phyloP scores from a whole-genome alignment of 352 stramenopile species.

The Phytophthora sansomeana region DNA sequence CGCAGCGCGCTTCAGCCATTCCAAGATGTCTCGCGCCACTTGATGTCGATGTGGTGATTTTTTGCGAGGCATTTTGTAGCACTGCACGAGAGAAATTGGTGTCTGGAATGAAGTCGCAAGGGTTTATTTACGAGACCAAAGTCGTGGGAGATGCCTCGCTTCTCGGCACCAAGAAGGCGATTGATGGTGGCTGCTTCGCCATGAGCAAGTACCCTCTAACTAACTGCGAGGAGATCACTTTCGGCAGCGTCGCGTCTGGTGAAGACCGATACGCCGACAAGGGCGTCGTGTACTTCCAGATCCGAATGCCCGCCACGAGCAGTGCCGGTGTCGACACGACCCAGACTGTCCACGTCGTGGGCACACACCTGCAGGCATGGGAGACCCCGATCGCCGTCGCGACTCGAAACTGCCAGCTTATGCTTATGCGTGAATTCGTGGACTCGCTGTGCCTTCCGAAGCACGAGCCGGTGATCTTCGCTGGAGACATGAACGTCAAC shows the following conservation, averaged over 20 bases:
- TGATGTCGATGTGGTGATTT: conserved; percentile 70
- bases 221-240: conserved; percentile 66
- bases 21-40: conserved; percentile 48
- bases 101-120: conserved; percentile 68
- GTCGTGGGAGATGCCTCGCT: conserved; percentile 58
- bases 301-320: conserved; percentile 29
- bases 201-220: conserved; percentile 75
- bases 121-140: conserved; percentile 78
- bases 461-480: conserved; percentile 60
- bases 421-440: conserved; percentile 55
- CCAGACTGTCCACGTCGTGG: conserved; percentile 64
- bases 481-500: conserved; percentile 75
- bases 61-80: conserved; percentile 74
- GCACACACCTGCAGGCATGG: conserved; percentile 76
- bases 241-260: conserved; percentile 55
- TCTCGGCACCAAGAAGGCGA: conserved; percentile 64
- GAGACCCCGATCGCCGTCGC: conserved; percentile 53
- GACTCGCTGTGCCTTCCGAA: conserved; percentile 53
- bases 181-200: conserved; percentile 70
- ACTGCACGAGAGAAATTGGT: conserved; percentile 55
- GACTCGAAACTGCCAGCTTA: conserved; percentile 52
- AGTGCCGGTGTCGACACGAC: conserved; percentile 14
- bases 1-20: conserved; percentile 63
- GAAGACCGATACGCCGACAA: conserved; percentile 78
- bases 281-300: conserved; percentile 68